Conservation (phyloP, 2,329 filamentous ascomycete genomes). For the Fulvia fulva region DNA sequence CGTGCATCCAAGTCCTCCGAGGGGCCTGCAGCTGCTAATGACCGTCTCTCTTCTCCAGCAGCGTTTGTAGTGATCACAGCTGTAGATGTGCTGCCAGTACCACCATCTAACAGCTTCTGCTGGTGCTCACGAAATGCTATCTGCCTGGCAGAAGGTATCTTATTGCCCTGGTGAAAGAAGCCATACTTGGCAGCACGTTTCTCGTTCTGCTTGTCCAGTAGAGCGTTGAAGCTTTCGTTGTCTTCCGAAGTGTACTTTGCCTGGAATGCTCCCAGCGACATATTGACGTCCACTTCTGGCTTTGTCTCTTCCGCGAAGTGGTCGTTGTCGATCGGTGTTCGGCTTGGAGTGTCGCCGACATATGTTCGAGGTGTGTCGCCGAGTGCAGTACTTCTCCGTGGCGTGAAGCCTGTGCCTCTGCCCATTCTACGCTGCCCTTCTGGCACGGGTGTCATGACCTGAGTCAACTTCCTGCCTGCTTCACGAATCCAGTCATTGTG, state of each 20-base stretch:
- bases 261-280: conserved; percentile 83
- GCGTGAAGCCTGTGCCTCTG: conserved; percentile 37
- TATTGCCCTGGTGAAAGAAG: conserved; percentile 87
- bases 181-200: conserved; percentile 79
- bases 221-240: conserved; percentile 91
- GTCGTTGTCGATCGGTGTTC: conserved; percentile 45
- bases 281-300: conserved; percentile 63
- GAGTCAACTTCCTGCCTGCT: conserved; percentile 59
- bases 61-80: conserved; percentile 25
- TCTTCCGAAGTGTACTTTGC: conserved; percentile 95
- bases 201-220: conserved; percentile 85
- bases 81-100: conserved; percentile 34
- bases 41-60: conserved; percentile 21
- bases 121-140: conserved; percentile 52
- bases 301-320: conserved; percentile 38
- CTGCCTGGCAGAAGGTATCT: conserved; percentile 63
- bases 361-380: conserved; percentile 44
- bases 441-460: conserved; percentile 77
- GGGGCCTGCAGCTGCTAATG: conserved; percentile 39
- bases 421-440: conserved; percentile 39
- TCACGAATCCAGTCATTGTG: conserved; percentile 82
- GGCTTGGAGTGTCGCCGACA: conserved; percentile 60
- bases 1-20: conserved; percentile 62
- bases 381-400: conserved; percentile 18
- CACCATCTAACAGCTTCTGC: conserved; percentile 58